Conservation (phyloP, 1,284 basidiomycete species). For the Cryptococcus sp. region DNA sequence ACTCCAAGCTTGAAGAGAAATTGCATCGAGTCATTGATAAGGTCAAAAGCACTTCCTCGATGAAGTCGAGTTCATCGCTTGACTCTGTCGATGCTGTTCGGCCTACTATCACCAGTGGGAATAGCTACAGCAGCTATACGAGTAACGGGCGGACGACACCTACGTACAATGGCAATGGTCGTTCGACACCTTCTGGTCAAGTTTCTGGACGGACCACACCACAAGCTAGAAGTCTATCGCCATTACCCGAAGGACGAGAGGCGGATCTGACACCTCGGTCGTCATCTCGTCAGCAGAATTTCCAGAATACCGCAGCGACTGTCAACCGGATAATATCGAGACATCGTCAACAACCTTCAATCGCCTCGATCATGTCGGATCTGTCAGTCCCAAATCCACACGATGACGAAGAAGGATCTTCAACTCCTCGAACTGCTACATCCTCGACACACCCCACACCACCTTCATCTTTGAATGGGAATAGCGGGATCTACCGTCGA, state of each 20-base stretch:
- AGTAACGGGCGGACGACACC: neutral
- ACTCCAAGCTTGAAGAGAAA: constrained; percentile 63
- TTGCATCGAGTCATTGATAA: constrained; percentile 73
- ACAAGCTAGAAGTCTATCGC: constrained; percentile 4
- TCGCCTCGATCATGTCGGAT: constrained; percentile 43
- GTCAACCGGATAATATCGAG: constrained; percentile 33
- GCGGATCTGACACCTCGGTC: constrained; percentile 18
- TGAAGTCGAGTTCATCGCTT: constrained; percentile 52
- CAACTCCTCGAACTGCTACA: constrained; percentile 40
- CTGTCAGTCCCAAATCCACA: neutral
- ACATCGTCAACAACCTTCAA: constrained; percentile 46
- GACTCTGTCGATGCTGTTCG: neutral
- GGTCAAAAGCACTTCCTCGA: constrained; percentile 39
- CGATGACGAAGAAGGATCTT: constrained; percentile 20
- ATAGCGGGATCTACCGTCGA: neutral
- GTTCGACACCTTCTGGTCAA: neutral
- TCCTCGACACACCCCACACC: constrained; percentile 31
- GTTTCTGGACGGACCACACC: constrained; percentile 16
- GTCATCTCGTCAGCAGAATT: constrained; percentile 6
- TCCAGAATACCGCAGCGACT: constrained; percentile 22
- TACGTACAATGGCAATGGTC: neutral
- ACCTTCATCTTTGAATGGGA: constrained; percentile 16
- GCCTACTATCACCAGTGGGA: neutral
- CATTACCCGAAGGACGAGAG: constrained; percentile 14
- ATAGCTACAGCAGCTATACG: too few relatives aligned